Evolutionary conservation across 2,329 filamentous ascomycete species (phyloP), one percentile per base, ranked within the genome.

Genomic region (Colletotrichum cereale): DNA sequence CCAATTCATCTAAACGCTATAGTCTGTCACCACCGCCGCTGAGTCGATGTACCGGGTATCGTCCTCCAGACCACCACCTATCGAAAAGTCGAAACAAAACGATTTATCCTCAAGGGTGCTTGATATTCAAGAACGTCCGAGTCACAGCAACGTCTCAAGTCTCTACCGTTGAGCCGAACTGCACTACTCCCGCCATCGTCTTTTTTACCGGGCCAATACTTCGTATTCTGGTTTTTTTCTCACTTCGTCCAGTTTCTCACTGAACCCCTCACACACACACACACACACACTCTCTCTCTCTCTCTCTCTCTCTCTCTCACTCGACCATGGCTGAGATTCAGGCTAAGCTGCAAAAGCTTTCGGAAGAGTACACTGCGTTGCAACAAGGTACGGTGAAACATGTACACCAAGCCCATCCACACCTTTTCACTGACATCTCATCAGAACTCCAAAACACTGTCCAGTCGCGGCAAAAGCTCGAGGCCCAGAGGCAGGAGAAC

Each of bases 401-500:
- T n/a, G 14, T 38, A 16, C 18, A 3, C 18, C 18, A 40, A 2
- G 16, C 40, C 10, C 5, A n/a, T 3, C 5, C 8, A 10, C 16
- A n/a, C 5, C 2, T 16, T 14, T 34, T 38, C 52, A 57, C 72
- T 76, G 21, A 73, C 42, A 24, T 40, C 2, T 14, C 24, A 34
- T 21, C 76, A 97, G 96, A 98, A 76, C 88, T 98, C 66, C 93
- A 95, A 81, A 88, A 86, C 53, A 85, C 90, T 24, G 90, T 98
- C 34, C 87, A 91, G 55, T 93, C 94, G 12, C 90, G 95, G 74
- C 95, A 99, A 84, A 97, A 93, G 83, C 90, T 99, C 8, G 95
- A 98, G 80, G 93, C 95, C 8, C 96, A 99, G 82, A 93, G 93
- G 80, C 94, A 97, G 79, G 96, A 99, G 82, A 99, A 98, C 80